These are phyloP conservation scores for Cubamyces lactineus DNA, from an alignment of 768 basidiomycete genomes.

Conservation along the genomic window DNA sequence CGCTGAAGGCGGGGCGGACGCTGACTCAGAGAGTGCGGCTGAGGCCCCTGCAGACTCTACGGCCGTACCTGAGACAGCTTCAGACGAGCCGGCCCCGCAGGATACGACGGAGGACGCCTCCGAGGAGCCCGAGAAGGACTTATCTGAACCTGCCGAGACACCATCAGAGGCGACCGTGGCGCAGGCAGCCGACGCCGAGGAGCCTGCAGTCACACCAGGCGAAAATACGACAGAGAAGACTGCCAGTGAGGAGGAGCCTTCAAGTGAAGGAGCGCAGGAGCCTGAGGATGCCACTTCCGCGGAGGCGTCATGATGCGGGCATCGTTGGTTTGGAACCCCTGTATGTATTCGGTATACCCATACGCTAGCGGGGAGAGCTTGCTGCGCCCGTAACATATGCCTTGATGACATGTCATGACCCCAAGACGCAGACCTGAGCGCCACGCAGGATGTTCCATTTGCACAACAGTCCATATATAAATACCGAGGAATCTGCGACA, in stretches of 20 bases:
- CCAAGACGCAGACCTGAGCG: no score
- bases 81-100: background rate
- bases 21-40: background rate
- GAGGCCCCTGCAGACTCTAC: background rate
- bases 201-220: background rate
- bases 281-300: constrained; percentile 1
- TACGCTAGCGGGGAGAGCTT: background rate
- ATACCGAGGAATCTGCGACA: no score
- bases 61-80: background rate
- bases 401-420: background rate
- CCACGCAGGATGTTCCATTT: no score
- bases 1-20: background rate
- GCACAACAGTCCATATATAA: no score
- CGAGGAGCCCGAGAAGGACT: background rate
- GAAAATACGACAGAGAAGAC: background rate
- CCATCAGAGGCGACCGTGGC: background rate
- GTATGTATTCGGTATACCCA: constrained; percentile 15
- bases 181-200: background rate
- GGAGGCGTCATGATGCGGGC: background rate
- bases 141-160: background rate
- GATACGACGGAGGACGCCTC: background rate
- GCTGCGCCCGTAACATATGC: background rate
- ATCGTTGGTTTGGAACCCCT: background rate
- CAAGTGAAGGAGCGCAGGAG: background rate
- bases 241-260: background rate